Evolutionary conservation across 1,139 yeast genomes (phyloP).

Genomic region (Suhomyces terraborum): DNA sequence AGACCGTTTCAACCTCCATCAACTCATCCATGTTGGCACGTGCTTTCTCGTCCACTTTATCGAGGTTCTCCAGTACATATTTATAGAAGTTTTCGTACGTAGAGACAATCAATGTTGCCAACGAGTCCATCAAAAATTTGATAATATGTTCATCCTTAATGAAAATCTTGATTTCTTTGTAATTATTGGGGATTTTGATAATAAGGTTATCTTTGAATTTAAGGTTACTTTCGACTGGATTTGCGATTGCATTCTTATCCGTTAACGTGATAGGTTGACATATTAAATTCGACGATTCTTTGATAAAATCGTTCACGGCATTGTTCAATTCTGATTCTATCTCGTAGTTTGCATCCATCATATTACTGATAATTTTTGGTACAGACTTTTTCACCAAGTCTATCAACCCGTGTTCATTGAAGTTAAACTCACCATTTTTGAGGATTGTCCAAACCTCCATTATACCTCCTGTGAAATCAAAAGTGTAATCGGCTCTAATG

Average conservation of each 20-base stretch:
- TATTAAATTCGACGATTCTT: conserved; percentile 40
- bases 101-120: conserved; percentile 31
- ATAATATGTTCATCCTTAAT: conserved; percentile 39
- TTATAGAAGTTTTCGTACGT: conserved; percentile 38
- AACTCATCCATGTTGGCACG: conserved; percentile 35
- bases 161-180: conserved; percentile 52
- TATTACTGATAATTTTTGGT: conserved; percentile 81
- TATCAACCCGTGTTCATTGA: conserved; percentile 48
- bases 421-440: conserved; percentile 36
- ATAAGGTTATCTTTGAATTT: conserved; percentile 53
- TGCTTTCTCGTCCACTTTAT: conserved; percentile 20
- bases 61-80: conserved; percentile 21
- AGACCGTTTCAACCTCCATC: conserved; percentile 60
- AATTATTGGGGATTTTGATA: conserved; percentile 56
- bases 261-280: conserved; percentile 34
- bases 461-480: conserved; percentile 77
- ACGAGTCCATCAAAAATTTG: conserved; percentile 35
- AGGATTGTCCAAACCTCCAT: conserved; percentile 57
- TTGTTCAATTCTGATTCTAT: conserved; percentile 71
- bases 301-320: conserved; percentile 63
- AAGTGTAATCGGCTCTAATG: conserved; percentile 66
- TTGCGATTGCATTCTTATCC: conserved; percentile 15
- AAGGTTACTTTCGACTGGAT: conserved; percentile 31
- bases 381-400: conserved; percentile 68
- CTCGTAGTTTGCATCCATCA: conserved; percentile 83